phyloP scores from a whole-genome alignment of 2,329 filamentous ascomycete species.

The Fusarium penzigii region DNA sequence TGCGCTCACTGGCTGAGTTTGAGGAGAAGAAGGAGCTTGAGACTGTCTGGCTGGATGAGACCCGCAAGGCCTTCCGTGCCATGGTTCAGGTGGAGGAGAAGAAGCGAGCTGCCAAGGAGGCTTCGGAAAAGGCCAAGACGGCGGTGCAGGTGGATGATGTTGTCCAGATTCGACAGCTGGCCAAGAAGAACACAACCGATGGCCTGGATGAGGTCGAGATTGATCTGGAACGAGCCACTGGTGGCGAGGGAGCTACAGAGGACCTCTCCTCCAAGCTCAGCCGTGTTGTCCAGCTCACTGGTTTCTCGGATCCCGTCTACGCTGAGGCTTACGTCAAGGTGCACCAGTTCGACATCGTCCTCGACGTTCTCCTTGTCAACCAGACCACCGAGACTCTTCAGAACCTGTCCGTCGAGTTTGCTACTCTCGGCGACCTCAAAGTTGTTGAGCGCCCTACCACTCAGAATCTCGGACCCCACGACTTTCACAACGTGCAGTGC shows the following conservation, averaged over 20 bases:
- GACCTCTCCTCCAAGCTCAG: slow-evolving; percentile 92
- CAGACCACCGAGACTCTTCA: slow-evolving; percentile 96
- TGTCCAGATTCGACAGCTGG: slow-evolving; percentile 86
- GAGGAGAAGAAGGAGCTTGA: slow-evolving; percentile 87
- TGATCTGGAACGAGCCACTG: slow-evolving; percentile 91
- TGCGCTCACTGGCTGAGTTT: slow-evolving; percentile 89
- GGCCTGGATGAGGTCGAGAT: slow-evolving; percentile 83
- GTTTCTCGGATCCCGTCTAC: slow-evolving; percentile 97
- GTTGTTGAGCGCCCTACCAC: slow-evolving; percentile 96
- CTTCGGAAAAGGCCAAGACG: slow-evolving; percentile 87
- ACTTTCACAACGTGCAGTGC: slow-evolving; percentile 97
- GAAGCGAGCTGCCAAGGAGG: slow-evolving; percentile 94
- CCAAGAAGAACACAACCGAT: slow-evolving; percentile 84
- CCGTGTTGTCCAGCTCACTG: slow-evolving; percentile 93
- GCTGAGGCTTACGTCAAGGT: slow-evolving; percentile 99
- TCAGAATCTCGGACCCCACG: slow-evolving; percentile 91
- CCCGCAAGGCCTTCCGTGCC: slow-evolving; percentile 89
- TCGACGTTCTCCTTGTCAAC: slow-evolving; percentile 95
- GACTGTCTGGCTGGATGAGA: slow-evolving; percentile 91
- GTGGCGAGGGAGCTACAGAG: slow-evolving; percentile 80
- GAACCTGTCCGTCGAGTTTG: slow-evolving; percentile 96
- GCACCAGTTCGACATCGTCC: slow-evolving; percentile 96
- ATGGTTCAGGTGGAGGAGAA: slow-evolving; percentile 98
- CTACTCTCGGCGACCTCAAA: slow-evolving; percentile 96
- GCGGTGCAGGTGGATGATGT: slow-evolving; percentile 96